phyloP scores from a whole-genome alignment of 768 basidiomycete genomes.

The Xerocomus potaroensis region DNA sequence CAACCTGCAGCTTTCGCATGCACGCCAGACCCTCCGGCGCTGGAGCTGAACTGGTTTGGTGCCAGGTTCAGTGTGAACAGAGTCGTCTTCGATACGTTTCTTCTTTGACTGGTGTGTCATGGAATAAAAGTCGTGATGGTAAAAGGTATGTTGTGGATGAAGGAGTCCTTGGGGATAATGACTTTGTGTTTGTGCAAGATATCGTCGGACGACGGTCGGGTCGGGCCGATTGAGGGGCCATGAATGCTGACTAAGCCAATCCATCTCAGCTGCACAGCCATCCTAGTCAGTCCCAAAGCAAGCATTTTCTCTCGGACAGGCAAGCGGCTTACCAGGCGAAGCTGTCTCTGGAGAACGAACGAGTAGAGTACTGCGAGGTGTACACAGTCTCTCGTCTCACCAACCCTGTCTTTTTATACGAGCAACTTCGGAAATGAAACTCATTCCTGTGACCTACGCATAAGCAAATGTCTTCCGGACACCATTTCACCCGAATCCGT shows the following conservation, averaged over 20 bases:
- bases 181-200: slow-evolving; percentile 26
- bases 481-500: slow-evolving; percentile 33
- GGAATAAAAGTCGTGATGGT: slow-evolving; percentile 43
- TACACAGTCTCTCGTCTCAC: slow-evolving; percentile 8
- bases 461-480: slow-evolving; percentile 25
- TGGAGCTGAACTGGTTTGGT: slow-evolving; percentile 75
- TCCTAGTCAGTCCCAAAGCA: slow-evolving; percentile 17
- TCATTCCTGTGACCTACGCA: slow-evolving; percentile 29
- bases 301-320: too few species aligned
- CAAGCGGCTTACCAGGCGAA: slow-evolving; percentile 18
- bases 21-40: slow-evolving; percentile 78
- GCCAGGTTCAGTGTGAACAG: slow-evolving; percentile 47
- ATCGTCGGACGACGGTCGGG: slow-evolving; percentile 33
- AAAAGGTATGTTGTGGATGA: slow-evolving; percentile 20
- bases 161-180: slow-evolving; percentile 18
- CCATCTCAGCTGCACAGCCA: slow-evolving; percentile 28
- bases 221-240: slow-evolving; percentile 32
- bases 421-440: slow-evolving; percentile 31
- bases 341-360: not conserved
- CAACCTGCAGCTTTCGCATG: slow-evolving; percentile 86
- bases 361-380: slow-evolving; percentile 22
- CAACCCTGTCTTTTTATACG: slow-evolving; percentile 28
- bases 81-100: slow-evolving; percentile 65
- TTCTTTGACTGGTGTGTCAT: slow-evolving; percentile 67
- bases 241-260: slow-evolving; percentile 32